phyloP scores from a whole-genome alignment of 1,139 yeast species.

The Suhomyces guaymorum region DNA sequence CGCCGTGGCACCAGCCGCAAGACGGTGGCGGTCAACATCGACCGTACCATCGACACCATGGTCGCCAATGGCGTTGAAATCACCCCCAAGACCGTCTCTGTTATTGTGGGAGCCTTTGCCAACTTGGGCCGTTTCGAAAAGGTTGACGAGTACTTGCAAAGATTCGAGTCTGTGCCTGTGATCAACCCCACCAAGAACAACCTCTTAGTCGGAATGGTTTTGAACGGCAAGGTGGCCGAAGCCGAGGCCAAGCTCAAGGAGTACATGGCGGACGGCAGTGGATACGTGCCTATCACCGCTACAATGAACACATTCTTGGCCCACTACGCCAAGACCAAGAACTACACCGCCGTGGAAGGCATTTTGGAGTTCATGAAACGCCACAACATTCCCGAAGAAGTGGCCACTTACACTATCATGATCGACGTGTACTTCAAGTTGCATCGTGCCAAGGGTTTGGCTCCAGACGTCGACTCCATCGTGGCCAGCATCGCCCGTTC shows the following conservation, averaged over 20 bases:
- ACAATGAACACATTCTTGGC: slow-evolving; percentile 42
- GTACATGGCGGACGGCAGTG: slow-evolving; percentile 27
- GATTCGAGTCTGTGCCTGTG: slow-evolving; percentile 23
- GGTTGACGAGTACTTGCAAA: slow-evolving; percentile 30
- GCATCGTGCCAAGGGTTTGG: slow-evolving; percentile 43
- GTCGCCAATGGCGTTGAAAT: slow-evolving; percentile 24
- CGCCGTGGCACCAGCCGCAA: slow-evolving; percentile 18
- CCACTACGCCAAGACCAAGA: slow-evolving; percentile 31
- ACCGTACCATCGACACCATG: slow-evolving; percentile 34
- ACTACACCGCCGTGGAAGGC: slow-evolving; percentile 42
- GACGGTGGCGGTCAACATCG: slow-evolving; percentile 24
- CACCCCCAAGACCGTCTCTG: slow-evolving; percentile 32
- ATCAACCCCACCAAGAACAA: slow-evolving; percentile 37
- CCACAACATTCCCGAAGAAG: slow-evolving; percentile 54
- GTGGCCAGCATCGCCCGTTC: slow-evolving; percentile 44
- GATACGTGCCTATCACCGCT: slow-evolving; percentile 34
- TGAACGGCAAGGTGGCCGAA: slow-evolving; percentile 30
- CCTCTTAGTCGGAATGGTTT: slow-evolving; percentile 36
- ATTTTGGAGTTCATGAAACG: slow-evolving; percentile 40
- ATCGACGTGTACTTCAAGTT: slow-evolving; percentile 57
- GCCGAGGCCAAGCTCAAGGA: slow-evolving; percentile 39
- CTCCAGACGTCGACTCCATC: slow-evolving; percentile 43
- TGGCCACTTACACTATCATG: slow-evolving; percentile 65
- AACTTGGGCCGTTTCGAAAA: slow-evolving; percentile 36
- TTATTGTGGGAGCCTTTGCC: slow-evolving; percentile 38